Percentiles rank a stretch among this genome's conserved stretches.
These are phyloP conservation scores for Lachnellula willkommii DNA, from an alignment of 2,329 filamentous ascomycete species.

Conservation along the genomic window DNA sequence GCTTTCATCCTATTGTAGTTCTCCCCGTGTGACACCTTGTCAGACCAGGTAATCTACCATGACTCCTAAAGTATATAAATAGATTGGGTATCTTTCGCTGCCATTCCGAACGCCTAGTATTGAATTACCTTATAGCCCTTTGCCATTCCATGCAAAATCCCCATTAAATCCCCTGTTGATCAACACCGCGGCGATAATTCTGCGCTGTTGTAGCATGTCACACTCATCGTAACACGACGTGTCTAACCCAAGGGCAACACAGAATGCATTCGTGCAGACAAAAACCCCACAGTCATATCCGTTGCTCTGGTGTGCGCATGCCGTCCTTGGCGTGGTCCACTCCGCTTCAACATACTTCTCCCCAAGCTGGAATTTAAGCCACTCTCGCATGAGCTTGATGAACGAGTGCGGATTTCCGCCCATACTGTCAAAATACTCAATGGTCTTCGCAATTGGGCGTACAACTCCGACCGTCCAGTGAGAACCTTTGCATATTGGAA, in stretches of 20 bases:
- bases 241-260: slow-evolving; percentile 39
- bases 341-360: slow-evolving; percentile 49
- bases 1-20: background rate
- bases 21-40: background rate
- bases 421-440: slow-evolving; percentile 68
- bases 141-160: slow-evolving; percentile 42
- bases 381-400: slow-evolving; percentile 42
- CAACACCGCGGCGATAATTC: slow-evolving; percentile 59
- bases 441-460: slow-evolving; percentile 51
- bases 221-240: slow-evolving; percentile 41
- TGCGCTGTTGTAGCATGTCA: slow-evolving; percentile 56
- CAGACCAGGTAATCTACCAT: background rate
- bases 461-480: slow-evolving; percentile 73
- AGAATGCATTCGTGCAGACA: slow-evolving; percentile 67
- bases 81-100: slow-evolving; percentile 24
- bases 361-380: slow-evolving; percentile 55
- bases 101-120: slow-evolving; percentile 16
- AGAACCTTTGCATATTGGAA: slow-evolving; percentile 58
- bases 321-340: slow-evolving; percentile 52
- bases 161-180: slow-evolving; percentile 61
- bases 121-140: slow-evolving; percentile 14
- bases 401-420: slow-evolving; percentile 37
- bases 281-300: slow-evolving; percentile 73
- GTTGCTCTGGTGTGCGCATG: slow-evolving; percentile 57
- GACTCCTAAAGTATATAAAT: slow-evolving; percentile 8